Conservation (phyloP, 768 basidiomycete species). For the Hirschioporus abietinus region DNA sequence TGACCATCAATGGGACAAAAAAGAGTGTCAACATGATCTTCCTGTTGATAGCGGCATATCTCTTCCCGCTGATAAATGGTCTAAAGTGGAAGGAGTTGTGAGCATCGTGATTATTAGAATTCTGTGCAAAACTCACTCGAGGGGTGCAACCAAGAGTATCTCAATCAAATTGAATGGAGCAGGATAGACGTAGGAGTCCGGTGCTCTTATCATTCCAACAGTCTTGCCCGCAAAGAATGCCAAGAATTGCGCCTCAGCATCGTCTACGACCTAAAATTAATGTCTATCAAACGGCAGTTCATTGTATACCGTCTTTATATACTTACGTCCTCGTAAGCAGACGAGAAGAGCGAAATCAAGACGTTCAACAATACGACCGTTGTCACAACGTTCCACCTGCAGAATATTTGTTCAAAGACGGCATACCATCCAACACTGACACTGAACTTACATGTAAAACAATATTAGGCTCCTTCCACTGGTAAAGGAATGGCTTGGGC, state of each 20-base stretch:
- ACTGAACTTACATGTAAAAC: conserved; percentile 65
- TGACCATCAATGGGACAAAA: conserved; percentile 66
- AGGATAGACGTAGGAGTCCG: conserved; percentile 81
- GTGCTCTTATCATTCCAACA: conserved; percentile 77
- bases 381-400: conserved; percentile 78
- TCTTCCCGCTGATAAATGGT: conserved; percentile 38
- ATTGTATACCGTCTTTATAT: not conserved
- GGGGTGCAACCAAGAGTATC: conserved; percentile 69
- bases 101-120: conserved; percentile 8
- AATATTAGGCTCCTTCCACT: conserved; percentile 50
- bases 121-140: conserved; percentile 57
- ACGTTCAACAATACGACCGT: conserved; percentile 87
- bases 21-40: conserved; percentile 76
- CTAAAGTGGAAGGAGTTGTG: conserved; percentile 23
- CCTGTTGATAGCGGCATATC: conserved; percentile 75
- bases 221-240: conserved; percentile 90
- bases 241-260: conserved; percentile 87
- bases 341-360: conserved; percentile 91
- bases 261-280: conserved; percentile 57
- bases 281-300: not conserved
- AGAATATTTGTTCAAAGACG: conserved; percentile 4
- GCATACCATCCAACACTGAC: conserved; percentile 4
- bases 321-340: conserved; percentile 82
- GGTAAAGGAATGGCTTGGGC: not conserved
- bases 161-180: conserved; percentile 93